Conservation (phyloP, 2,329 filamentous ascomycete species). For the Leptographium flavum region DNA sequence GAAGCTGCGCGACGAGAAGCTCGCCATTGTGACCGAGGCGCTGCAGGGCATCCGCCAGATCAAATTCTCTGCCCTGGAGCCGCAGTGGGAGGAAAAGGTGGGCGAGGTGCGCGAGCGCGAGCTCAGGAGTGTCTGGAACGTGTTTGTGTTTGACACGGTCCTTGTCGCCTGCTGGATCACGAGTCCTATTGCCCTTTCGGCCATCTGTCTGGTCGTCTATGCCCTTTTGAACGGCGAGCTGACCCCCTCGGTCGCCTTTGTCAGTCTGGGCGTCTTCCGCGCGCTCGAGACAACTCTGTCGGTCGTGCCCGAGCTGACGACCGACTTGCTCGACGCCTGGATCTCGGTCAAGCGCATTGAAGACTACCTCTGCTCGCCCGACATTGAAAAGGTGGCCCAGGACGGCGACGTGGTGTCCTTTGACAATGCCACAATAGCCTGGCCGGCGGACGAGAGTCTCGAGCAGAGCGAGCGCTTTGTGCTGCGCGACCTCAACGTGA, state of each 20-base stretch:
- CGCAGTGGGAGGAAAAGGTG: conserved; percentile 61
- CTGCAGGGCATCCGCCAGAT: conserved; percentile 71
- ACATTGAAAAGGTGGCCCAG: conserved; percentile 40
- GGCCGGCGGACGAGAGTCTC: conserved; percentile 52
- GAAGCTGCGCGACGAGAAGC: conserved; percentile 62
- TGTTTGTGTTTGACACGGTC: conserved; percentile 48
- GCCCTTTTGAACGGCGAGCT: conserved; percentile 48
- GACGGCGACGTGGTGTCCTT: conserved; percentile 49
- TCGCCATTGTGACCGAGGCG: conserved; percentile 62
- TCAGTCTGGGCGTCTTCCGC: conserved; percentile 60
- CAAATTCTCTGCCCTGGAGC: conserved; percentile 67
- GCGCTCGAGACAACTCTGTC: conserved; percentile 59
- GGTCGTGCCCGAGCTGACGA: conserved; percentile 58
- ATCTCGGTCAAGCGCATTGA: conserved; percentile 62
- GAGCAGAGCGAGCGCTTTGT: conserved; percentile 47
- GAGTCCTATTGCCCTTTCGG: conserved; percentile 59
- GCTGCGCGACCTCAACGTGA: conserved; percentile 47
- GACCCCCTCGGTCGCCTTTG: conserved; percentile 62
- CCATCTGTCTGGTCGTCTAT: conserved; percentile 56
- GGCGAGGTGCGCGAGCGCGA: conserved; percentile 49
- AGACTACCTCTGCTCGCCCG: conserved; percentile 52
- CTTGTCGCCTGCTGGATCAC: conserved; percentile 57
- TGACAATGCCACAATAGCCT: conserved; percentile 54
- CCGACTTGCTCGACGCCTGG: conserved; percentile 55
- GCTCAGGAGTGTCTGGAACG: conserved; percentile 49